phyloP scores from a whole-genome alignment of 352 stramenopile genomes.

The Phytopythium helicoides region DNA sequence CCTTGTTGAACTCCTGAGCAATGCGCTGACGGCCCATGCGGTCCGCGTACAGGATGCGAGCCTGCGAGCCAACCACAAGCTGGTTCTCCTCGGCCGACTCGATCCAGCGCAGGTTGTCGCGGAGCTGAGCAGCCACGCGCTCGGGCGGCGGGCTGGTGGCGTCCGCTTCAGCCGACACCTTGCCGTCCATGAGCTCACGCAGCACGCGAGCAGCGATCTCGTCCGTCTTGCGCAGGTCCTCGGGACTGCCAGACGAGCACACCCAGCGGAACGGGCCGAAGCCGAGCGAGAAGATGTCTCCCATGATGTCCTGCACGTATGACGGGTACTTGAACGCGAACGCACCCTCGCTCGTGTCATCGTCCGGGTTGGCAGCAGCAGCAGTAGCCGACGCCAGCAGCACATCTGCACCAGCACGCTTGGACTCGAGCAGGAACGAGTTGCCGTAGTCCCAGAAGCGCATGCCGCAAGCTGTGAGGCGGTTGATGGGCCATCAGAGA shows the following conservation, averaged over 20 bases:
- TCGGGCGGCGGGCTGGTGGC: slow-evolving; percentile 21
- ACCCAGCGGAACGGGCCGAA: slow-evolving; percentile 91
- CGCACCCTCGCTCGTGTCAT: slow-evolving; percentile 62
- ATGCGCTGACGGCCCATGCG: slow-evolving; percentile 72
- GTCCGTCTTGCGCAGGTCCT: slow-evolving; percentile 79
- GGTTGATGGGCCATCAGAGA: no score
- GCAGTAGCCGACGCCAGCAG: slow-evolving; percentile 18
- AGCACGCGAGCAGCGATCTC: slow-evolving; percentile 70
- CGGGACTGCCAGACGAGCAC: slow-evolving; percentile 61
- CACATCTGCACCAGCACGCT: slow-evolving; percentile 79
- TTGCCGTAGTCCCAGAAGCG: slow-evolving; percentile 92
- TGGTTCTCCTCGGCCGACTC: slow-evolving; percentile 81
- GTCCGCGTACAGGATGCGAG: slow-evolving; percentile 87
- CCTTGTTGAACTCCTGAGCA: slow-evolving; percentile 82
- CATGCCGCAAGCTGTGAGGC: slow-evolving; percentile 74
- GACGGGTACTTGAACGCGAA: slow-evolving; percentile 85
- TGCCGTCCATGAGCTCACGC: slow-evolving; percentile 48
- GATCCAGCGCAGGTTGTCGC: slow-evolving; percentile 87
- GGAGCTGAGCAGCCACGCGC: slow-evolving; percentile 67
- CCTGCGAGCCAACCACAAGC: slow-evolving; percentile 86
- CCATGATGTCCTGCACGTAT: slow-evolving; percentile 92
- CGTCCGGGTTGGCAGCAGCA: slow-evolving; percentile 39
- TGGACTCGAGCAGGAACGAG: slow-evolving; percentile 85
- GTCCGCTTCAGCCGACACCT: background rate
- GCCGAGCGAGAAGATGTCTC: slow-evolving; percentile 89